Percentiles rank a stretch among this genome's conserved stretches.
phyloP scores from a whole-genome alignment of 495 filamentous ascomycete species.

The Lichina pygmaea region DNA sequence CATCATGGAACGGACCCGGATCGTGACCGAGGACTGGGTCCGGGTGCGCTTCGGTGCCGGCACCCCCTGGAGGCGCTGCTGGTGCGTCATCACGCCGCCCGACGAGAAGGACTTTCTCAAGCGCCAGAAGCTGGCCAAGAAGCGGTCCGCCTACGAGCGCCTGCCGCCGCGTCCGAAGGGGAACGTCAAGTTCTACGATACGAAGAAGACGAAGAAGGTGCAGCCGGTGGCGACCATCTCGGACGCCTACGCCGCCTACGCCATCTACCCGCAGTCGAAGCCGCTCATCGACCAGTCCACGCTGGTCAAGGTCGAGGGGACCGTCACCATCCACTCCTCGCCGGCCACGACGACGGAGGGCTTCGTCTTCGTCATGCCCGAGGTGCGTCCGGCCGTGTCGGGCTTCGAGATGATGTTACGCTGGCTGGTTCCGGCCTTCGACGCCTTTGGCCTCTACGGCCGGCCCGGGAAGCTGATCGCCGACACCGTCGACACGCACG shows the following conservation, averaged over 20 bases:
- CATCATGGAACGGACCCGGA: conserved; percentile 54
- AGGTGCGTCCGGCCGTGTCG: conserved; percentile 65
- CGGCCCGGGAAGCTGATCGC: conserved; percentile 69
- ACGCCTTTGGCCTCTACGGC: conserved; percentile 79
- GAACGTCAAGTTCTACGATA: conserved; percentile 82
- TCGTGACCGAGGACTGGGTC: conserved; percentile 77
- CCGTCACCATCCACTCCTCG: conserved; percentile 57
- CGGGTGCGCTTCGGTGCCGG: conserved; percentile 88
- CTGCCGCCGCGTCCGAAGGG: conserved; percentile 45
- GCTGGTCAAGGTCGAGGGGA: conserved; percentile 79
- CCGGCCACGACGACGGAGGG: conserved; percentile 55
- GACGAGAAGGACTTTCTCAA: conserved; percentile 78
- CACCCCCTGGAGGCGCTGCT: conserved; percentile 87
- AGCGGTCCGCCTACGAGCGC: conserved; percentile 60
- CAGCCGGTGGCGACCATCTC: conserved; percentile 73
- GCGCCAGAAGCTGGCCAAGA: conserved; percentile 59
- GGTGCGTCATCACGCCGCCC: conserved; percentile 80
- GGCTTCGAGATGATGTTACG: conserved; percentile 95
- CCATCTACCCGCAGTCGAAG: conserved; percentile 86
- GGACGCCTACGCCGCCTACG: conserved; percentile 76
- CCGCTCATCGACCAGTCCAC: conserved; percentile 84
- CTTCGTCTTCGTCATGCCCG: conserved; percentile 95
- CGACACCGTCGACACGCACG: conserved; percentile 58
- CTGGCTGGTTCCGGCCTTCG: conserved; percentile 81
- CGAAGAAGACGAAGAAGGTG: conserved; percentile 79